Conservation (phyloP, 257 asterid species). For the Rehmannia glutinosa region DNA sequence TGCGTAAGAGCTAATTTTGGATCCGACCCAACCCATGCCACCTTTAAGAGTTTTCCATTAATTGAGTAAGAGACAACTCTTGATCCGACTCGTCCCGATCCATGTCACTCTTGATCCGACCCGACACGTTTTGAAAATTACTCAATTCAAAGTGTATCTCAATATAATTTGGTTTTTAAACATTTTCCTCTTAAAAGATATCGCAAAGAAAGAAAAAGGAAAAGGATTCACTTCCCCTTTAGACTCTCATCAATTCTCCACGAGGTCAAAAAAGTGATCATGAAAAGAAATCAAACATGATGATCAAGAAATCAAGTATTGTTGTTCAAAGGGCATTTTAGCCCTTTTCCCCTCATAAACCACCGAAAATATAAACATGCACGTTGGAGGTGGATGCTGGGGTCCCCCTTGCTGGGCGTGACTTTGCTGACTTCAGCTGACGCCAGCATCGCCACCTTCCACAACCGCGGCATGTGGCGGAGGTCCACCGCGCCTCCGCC, state of each 20-base stretch:
- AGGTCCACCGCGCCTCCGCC: conserved; percentile 3
- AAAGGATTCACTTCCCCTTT: neutral
- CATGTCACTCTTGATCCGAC: too few species aligned
- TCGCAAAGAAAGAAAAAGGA: neutral
- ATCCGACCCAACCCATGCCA: too few species aligned
- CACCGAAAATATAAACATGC: neutral
- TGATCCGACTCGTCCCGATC: too few species aligned
- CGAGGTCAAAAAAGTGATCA: conserved; percentile 17
- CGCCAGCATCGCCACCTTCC: conserved; percentile 3
- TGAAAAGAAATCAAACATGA: neutral
- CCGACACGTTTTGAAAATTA: too few species aligned
- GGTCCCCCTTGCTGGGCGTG: conserved; percentile 11
- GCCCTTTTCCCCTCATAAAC: neutral
- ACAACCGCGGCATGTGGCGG: conserved; percentile 2
- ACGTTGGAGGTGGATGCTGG: conserved; percentile 13
- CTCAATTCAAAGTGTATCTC: too few species aligned
- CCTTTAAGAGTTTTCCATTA: too few species aligned
- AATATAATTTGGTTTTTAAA: too few species aligned
- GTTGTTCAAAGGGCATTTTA: conserved; percentile 19
- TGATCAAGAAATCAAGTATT: neutral
- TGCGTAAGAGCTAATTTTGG: too few species aligned
- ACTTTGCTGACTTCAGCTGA: conserved; percentile 1
- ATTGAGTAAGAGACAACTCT: too few species aligned
- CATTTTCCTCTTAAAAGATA: too few species aligned
- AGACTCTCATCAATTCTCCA: neutral